These are phyloP conservation scores for Cyclotella sp. DNA, from an alignment of 108 stramenopile species.

Conservation along the genomic window DNA sequence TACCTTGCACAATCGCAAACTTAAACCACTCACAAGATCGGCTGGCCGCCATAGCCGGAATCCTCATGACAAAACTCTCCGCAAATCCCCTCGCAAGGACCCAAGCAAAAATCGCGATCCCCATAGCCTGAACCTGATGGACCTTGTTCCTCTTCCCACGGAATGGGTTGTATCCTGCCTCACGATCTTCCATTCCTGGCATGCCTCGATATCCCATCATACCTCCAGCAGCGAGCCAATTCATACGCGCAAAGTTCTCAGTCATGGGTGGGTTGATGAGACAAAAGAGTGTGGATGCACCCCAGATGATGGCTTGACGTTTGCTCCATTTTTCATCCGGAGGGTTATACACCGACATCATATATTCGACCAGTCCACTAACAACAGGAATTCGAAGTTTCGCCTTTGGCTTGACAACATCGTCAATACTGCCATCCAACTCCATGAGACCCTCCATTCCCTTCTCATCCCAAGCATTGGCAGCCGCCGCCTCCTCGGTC, in stretches of 20 bases:
- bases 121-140: conserved; percentile 57
- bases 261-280: conserved; percentile 67
- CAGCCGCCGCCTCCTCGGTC: conserved; percentile 65
- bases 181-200: conserved; percentile 56
- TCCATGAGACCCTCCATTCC: conserved; percentile 43
- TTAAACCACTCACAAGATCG: conserved; percentile 46
- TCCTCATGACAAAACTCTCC: conserved; percentile 40
- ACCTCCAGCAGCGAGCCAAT: conserved; percentile 78
- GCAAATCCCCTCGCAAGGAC: conserved; percentile 33
- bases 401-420: conserved; percentile 63
- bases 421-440: conserved; percentile 27
- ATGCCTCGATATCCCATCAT: conserved; percentile 85
- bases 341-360: conserved; percentile 23
- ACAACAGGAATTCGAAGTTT: conserved; percentile 37
- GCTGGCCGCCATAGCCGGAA: conserved; percentile 52
- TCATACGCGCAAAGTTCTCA: conserved; percentile 66
- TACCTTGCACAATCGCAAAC: conserved; percentile 56
- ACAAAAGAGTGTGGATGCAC: conserved; percentile 64
- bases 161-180: conserved; percentile 52
- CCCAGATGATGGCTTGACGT: conserved; percentile 71
- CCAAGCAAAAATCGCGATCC: conserved; percentile 46
- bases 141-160: conserved; percentile 55
- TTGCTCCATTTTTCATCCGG: conserved; percentile 73
- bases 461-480: conserved; percentile 47
- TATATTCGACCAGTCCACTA: conserved; percentile 38